Evolutionary conservation across 2,329 filamentous ascomycete species (phyloP).

Genomic region (Talaromyces sp.): DNA sequence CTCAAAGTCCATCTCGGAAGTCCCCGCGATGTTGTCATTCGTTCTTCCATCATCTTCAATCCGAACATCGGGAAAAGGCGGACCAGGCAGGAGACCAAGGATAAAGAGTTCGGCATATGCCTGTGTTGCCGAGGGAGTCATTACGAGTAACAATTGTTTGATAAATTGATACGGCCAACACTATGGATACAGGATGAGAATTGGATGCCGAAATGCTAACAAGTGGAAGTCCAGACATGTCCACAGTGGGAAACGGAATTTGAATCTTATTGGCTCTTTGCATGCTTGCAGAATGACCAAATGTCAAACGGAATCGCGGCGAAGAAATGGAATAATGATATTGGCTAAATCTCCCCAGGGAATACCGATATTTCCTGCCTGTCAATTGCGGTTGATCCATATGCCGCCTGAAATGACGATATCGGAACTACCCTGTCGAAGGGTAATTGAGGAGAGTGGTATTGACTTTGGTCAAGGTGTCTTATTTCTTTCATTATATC

Average conservation of each 20-base stretch:
- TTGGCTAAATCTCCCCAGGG: neutral
- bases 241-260: neutral
- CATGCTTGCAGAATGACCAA: neutral
- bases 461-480: slow-evolving; percentile 7
- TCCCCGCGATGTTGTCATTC: slow-evolving; percentile 7
- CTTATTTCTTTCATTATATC: slow-evolving; percentile 10
- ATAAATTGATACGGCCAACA: neutral
- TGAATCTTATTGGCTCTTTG: neutral
- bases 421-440: neutral
- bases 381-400: slow-evolving; percentile 3
- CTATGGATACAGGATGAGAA: neutral
- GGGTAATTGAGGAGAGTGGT: neutral
- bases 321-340: neutral
- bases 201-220: neutral
- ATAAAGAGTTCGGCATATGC: slow-evolving; percentile 3
- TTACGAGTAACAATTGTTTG: neutral
- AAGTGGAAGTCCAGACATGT: neutral
- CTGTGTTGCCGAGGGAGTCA: slow-evolving; percentile 4
- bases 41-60: neutral
- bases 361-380: neutral
- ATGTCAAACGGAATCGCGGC: neutral
- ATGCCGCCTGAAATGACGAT: neutral
- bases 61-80: slow-evolving; percentile 19
- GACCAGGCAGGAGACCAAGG: neutral
- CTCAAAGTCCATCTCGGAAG: neutral